Evolutionary conservation across 306 rosid genomes (phyloP), one percentile per base, ranked within the genome.

Genomic region (Cicer yamashitae): DNA sequence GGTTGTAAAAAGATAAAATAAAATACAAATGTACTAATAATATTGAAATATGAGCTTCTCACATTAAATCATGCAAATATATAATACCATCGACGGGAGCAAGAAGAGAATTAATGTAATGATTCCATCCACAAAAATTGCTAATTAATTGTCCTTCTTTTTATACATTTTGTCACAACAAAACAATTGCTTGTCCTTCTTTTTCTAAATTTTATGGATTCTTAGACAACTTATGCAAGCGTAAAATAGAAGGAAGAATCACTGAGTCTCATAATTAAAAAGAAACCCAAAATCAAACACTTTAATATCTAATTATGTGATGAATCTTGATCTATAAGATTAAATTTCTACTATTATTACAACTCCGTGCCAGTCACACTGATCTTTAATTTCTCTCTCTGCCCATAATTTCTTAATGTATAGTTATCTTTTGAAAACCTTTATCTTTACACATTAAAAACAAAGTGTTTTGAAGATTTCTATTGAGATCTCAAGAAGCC

Each of bases 161-260:
- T 30, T 44, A 30, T 50, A 3, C 22, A 10, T 8, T 53, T 79
- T 30, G 34, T 3, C 34, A 30, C 34, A 30, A 30, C 34, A 30
- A 30, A 69, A 39, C 50, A 73, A 65, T 44, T 44, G 60, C 74
- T 65, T 38, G 59, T 79, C 7, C 41, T 43, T 17, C 52, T 58
- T 46, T 34, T 30, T 44, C 41, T 50, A 3, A 41, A 10, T 8
- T 53, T 79, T 30, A 41, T 67, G 60, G 56, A 67, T 58, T 62
- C 81, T 51, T 20, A 56, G 69, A 43, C 69, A 69, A 63, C 12
- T 25, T 44, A 22, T 17, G 54, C 47, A 77, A 67, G 75, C 85
- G 82, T 84, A 77, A 52, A 77, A 61, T 47, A 44, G 43, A 84
- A 80, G 87, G 43, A 77, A 84, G 82, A 84, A 76, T 81, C 79